phyloP scores from a whole-genome alignment of 2,329 filamentous ascomycete genomes.

The Colletotrichum lentis region DNA sequence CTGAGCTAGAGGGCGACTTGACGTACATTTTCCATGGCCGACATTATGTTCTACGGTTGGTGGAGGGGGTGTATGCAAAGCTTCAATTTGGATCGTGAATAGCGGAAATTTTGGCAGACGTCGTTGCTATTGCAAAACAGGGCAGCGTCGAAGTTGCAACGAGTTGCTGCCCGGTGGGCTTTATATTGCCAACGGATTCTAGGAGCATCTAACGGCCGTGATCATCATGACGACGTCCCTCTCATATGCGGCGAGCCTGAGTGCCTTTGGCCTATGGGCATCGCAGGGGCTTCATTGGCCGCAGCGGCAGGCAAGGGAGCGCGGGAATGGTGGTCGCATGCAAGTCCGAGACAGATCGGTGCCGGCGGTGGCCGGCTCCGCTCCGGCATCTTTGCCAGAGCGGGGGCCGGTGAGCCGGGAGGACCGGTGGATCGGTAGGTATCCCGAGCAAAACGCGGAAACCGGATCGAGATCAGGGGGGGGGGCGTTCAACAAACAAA shows the following conservation, averaged over 20 bases:
- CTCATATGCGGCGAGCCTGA: not conserved
- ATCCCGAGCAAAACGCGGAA: not conserved
- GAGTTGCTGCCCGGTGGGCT: too few species aligned
- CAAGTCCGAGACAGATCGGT: slow-evolving; percentile 1
- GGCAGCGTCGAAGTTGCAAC: not conserved
- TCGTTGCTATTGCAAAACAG: not conserved
- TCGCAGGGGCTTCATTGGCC: not conserved
- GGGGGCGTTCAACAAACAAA: not conserved
- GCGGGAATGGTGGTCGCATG: not conserved
- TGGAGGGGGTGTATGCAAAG: not conserved
- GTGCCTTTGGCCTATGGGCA: not conserved
- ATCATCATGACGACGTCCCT: slow-evolving; percentile 4
- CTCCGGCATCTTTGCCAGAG: not conserved
- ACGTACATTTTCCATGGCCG: slow-evolving; percentile 7
- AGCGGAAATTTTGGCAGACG: not conserved
- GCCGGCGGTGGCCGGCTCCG: not conserved
- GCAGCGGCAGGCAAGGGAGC: not conserved
- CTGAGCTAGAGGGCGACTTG: accelerated
- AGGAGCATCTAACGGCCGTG: not conserved
- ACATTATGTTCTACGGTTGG: not conserved
- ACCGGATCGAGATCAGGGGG: not conserved
- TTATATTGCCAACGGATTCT: not conserved
- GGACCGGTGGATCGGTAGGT: not conserved
- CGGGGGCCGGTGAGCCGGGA: not conserved
- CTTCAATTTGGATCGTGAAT: too few species aligned